These are phyloP conservation scores for Kalaharituber pfeilii DNA, from an alignment of 2,329 filamentous ascomycete genomes.

Conservation along the genomic window DNA sequence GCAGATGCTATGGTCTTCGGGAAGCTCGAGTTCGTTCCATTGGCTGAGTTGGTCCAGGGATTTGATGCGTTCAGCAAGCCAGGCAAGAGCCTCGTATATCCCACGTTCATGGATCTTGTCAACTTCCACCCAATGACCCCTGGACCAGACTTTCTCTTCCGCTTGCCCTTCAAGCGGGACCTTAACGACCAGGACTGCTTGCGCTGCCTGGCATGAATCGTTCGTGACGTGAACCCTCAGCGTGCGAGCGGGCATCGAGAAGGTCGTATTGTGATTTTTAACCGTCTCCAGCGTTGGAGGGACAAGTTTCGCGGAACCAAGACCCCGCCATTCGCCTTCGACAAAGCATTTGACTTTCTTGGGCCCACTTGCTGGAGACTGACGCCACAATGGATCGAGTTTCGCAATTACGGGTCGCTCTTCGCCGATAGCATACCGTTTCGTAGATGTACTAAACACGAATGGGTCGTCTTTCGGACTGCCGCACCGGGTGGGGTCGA, in stretches of 20 bases:
- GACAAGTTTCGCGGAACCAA: slow-evolving; percentile 18
- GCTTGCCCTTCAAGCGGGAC: slow-evolving; percentile 15
- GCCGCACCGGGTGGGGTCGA: slow-evolving; percentile 37
- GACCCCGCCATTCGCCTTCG: slow-evolving; percentile 20
- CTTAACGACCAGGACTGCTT: slow-evolving; percentile 14
- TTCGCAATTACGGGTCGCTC: slow-evolving; percentile 32
- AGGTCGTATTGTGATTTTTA: slow-evolving; percentile 2
- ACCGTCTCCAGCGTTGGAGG: slow-evolving; percentile 10
- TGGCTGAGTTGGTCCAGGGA: slow-evolving; percentile 11
- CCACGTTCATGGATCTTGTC: slow-evolving; percentile 20
- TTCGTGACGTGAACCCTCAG: slow-evolving; percentile 22
- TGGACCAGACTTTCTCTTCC: slow-evolving; percentile 17
- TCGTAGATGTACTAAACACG: slow-evolving; percentile 38
- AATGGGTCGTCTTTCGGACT: slow-evolving; percentile 35
- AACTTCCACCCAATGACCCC: slow-evolving; percentile 19
- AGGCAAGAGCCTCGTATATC: slow-evolving; percentile 24
- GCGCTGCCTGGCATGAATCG: slow-evolving; percentile 18
- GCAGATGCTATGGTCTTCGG: slow-evolving; percentile 7
- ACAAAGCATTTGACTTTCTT: slow-evolving; percentile 24
- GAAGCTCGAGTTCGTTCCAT: slow-evolving; percentile 20
- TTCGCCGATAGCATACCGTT: slow-evolving; percentile 32
- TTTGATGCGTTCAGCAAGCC: slow-evolving; percentile 24
- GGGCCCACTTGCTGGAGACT: slow-evolving; percentile 20
- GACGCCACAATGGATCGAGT: slow-evolving; percentile 32
- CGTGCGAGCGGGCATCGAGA: slow-evolving; percentile 9